Percentiles rank a stretch among this genome's conserved stretches.
Evolutionary conservation across 352 stramenopile genomes (phyloP).

Genomic region (Pythium insidiosum): DNA sequence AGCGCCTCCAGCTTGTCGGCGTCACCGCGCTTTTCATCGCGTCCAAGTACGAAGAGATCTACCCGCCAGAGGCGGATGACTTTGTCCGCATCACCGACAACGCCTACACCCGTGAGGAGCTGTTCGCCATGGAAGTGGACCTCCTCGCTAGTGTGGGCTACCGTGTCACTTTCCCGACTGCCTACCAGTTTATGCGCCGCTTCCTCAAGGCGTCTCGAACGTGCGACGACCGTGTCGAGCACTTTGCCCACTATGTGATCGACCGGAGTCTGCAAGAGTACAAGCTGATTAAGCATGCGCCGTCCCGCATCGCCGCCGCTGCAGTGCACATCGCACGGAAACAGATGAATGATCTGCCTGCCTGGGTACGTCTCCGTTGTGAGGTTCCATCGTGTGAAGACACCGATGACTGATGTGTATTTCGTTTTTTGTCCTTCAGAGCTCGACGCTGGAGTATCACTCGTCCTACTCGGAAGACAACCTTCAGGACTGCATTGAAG

Average conservation of each 20-base stretch:
- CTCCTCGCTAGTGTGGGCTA: slow-evolving; percentile 65
- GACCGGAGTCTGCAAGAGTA: slow-evolving; percentile 99
- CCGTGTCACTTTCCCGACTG: slow-evolving; percentile 77
- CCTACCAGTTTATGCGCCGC: slow-evolving; percentile 82
- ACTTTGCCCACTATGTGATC: slow-evolving; percentile 96
- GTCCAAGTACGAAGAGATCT: slow-evolving; percentile 98
- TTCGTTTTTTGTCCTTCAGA: slow-evolving; percentile 23
- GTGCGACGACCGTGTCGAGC: slow-evolving; percentile 59
- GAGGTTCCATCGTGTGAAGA: no score
- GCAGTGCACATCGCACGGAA: slow-evolving; percentile 94
- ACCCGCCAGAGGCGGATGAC: slow-evolving; percentile 88
- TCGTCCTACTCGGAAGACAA: slow-evolving; percentile 65
- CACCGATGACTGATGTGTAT: no score
- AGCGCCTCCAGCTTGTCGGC: slow-evolving; percentile 93
- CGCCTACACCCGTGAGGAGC: slow-evolving; percentile 84
- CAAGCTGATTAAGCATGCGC: slow-evolving; percentile 95
- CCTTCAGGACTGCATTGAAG: slow-evolving; percentile 52
- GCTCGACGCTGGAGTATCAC: slow-evolving; percentile 61
- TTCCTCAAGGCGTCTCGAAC: slow-evolving; percentile 79
- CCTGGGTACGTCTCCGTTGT: slow-evolving; percentile 44
- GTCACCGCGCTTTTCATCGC: slow-evolving; percentile 95
- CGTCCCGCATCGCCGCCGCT: slow-evolving; percentile 95
- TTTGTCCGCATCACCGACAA: slow-evolving; percentile 97
- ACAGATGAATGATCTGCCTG: slow-evolving; percentile 66
- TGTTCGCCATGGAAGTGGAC: slow-evolving; percentile 81